These are phyloP conservation scores for Podospora sp. DNA, from an alignment of 495 filamentous ascomycete species.

Conservation along the genomic window DNA sequence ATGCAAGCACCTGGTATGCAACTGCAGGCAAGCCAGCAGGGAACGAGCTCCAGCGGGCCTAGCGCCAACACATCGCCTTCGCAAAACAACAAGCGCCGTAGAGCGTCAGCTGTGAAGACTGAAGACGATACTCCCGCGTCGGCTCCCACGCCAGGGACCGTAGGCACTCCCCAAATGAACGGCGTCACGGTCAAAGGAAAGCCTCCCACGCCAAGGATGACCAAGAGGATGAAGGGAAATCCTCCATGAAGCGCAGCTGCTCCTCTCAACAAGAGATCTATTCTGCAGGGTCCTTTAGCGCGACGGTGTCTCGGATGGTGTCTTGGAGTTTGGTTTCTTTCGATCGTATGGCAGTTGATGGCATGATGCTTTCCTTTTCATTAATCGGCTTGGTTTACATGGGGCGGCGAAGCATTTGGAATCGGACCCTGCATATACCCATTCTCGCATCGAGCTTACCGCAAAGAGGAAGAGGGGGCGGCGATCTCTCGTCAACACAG, in stretches of 20 bases:
- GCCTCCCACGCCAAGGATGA: conserved; percentile 50
- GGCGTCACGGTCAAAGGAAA: conserved; percentile 45
- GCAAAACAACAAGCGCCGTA: conserved; percentile 73
- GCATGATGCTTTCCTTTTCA: neutral
- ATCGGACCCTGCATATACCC: conserved; percentile 29
- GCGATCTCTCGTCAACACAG: neutral
- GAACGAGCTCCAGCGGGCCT: conserved; percentile 66
- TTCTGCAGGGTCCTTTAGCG: conserved; percentile 12
- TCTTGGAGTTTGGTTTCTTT: conserved; percentile 7
- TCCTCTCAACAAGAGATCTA: neutral
- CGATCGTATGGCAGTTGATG: neutral
- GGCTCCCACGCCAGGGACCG: conserved; percentile 45
- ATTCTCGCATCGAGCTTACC: conserved; percentile 23
- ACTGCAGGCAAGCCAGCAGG: conserved; percentile 72
- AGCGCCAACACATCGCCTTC: conserved; percentile 87
- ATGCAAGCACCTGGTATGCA: conserved; percentile 70
- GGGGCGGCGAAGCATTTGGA: conserved; percentile 25
- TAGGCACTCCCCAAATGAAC: conserved; percentile 49
- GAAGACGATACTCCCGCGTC: conserved; percentile 63
- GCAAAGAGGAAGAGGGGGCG: conserved; percentile 7
- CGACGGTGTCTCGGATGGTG: neutral
- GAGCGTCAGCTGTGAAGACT: conserved; percentile 74
- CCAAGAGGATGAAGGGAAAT: conserved; percentile 49
- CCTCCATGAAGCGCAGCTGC: conserved; percentile 26
- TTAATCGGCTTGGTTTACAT: conserved; percentile 17